Conservation (phyloP, 176 grass and related monocot genomes). For the Eragrostis nindensis region DNA sequence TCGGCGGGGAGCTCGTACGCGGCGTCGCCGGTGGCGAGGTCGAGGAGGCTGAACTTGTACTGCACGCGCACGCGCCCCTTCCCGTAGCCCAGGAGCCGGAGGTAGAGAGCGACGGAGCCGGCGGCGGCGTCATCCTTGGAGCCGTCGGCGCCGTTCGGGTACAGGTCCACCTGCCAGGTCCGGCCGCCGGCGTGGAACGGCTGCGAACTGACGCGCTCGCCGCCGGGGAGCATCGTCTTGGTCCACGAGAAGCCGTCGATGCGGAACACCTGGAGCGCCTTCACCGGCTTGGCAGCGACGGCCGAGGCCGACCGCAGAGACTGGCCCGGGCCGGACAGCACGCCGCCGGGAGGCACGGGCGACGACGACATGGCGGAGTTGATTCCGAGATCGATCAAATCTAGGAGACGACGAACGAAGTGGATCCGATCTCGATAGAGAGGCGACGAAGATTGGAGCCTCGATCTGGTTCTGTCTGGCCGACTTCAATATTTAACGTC, state of each 20-base stretch:
- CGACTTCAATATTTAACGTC: too few species aligned
- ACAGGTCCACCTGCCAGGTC: background rate
- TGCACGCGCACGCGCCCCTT: background rate
- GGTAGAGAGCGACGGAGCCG: background rate
- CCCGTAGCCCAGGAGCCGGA: accelerated
- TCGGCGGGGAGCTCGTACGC: background rate
- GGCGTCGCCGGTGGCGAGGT: background rate
- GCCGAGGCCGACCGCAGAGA: too few species aligned
- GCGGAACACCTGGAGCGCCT: constrained; percentile 8
- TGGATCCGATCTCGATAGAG: too few species aligned
- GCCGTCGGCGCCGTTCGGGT: background rate
- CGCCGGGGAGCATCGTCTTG: background rate
- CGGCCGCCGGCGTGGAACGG: background rate
- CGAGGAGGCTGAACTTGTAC: background rate
- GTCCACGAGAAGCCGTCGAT: constrained; percentile 18
- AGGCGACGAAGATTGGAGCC: too few species aligned
- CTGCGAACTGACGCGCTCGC: background rate
- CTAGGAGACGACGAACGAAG: too few species aligned
- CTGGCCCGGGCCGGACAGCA: too few species aligned
- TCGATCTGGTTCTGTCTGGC: too few species aligned
- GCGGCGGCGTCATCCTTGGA: too few species aligned
- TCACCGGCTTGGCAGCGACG: background rate
- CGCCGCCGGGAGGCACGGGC: too few species aligned
- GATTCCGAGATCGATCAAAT: too few species aligned
- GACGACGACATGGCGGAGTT: too few species aligned